Evolutionary conservation across 805 yeast genomes (phyloP).

Genomic region (Priceomyces fermenticarens): DNA sequence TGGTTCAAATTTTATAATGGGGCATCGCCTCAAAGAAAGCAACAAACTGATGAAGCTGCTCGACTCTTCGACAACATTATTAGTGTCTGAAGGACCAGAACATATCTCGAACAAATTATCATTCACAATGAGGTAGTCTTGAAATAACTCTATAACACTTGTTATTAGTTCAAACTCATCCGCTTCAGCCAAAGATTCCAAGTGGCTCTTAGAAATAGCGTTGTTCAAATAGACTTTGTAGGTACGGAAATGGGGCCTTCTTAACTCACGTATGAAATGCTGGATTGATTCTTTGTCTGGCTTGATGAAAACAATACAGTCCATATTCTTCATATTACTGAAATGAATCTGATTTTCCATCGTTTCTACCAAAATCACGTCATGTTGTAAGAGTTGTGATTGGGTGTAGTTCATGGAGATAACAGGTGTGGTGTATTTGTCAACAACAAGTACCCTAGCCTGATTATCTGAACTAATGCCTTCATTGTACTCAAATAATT

Average conservation of each 20-base stretch:
- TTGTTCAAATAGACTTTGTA: slow-evolving; percentile 82
- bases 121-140: slow-evolving; percentile 76
- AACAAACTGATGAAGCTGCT: slow-evolving; percentile 50
- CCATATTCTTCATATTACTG: slow-evolving; percentile 61
- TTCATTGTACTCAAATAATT: slow-evolving; percentile 20
- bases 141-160: slow-evolving; percentile 78
- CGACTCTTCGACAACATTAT: slow-evolving; percentile 27
- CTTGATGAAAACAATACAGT: slow-evolving; percentile 74
- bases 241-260: slow-evolving; percentile 72
- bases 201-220: slow-evolving; percentile 65
- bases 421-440: slow-evolving; percentile 73
- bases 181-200: slow-evolving; percentile 85
- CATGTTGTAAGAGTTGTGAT: slow-evolving; percentile 74
- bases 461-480: slow-evolving; percentile 22
- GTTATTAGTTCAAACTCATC: slow-evolving; percentile 82
- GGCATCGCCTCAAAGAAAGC: slow-evolving; percentile 72
- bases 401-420: slow-evolving; percentile 90
- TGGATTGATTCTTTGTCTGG: slow-evolving; percentile 68
- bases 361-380: slow-evolving; percentile 76
- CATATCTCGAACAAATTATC: slow-evolving; percentile 52
- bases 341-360: slow-evolving; percentile 57
- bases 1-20: slow-evolving; percentile 73
- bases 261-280: slow-evolving; percentile 61
- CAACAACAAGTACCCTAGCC: slow-evolving; percentile 76
- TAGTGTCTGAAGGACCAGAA: slow-evolving; percentile 11